Conservation (phyloP, 805 yeast genomes). For the Zygotorulaspora danielsina region DNA sequence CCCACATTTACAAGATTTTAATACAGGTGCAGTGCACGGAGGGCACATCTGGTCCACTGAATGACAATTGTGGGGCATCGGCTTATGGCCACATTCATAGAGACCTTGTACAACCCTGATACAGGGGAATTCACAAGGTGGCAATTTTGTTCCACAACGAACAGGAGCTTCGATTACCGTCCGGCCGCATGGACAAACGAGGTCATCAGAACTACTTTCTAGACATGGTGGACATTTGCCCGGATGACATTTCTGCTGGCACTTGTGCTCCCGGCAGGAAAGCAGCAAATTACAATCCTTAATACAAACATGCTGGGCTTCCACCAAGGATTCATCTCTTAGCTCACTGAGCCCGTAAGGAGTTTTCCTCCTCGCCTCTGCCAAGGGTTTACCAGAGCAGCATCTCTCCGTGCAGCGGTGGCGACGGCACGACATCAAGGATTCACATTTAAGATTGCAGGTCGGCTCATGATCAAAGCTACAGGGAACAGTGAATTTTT, state of each 20-base stretch:
- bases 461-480: constrained; percentile 51
- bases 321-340: constrained; percentile 57
- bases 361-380: constrained; percentile 46
- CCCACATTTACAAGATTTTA: constrained; percentile 62
- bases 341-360: constrained; percentile 33
- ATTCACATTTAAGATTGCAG: constrained; percentile 70
- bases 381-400: constrained; percentile 63
- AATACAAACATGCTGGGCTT: constrained; percentile 71
- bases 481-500: constrained; percentile 61
- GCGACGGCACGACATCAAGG: constrained; percentile 70
- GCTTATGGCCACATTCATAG: constrained; percentile 64
- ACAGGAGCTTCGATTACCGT: constrained; percentile 79
- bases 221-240: constrained; percentile 80
- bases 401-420: constrained; percentile 70
- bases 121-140: constrained; percentile 65
- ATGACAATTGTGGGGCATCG: constrained; percentile 73
- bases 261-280: constrained; percentile 64
- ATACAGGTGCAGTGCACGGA: constrained; percentile 61
- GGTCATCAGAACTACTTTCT: constrained; percentile 74
- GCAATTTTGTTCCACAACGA: constrained; percentile 70
- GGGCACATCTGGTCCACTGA: constrained; percentile 63
- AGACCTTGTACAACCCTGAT: constrained; percentile 38
- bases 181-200: constrained; percentile 75
- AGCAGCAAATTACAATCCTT: constrained; percentile 57
- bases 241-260: constrained; percentile 67